These are phyloP conservation scores for Phaeosphaeriaceae sp. DNA, from an alignment of 2,329 filamentous ascomycete species.

Conservation along the genomic window DNA sequence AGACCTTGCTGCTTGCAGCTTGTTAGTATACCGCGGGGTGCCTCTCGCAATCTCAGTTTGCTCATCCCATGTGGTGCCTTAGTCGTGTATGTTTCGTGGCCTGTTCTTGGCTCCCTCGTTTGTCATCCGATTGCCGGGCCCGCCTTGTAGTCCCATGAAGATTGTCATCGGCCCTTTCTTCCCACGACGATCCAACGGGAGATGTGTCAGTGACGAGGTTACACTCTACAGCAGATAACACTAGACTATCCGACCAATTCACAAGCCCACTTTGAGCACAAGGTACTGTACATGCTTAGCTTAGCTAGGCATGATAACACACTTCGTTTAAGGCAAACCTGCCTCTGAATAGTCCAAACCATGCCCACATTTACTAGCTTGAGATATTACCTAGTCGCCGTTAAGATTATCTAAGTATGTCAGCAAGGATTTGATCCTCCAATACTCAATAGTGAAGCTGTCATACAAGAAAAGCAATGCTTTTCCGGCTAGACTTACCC, in stretches of 20 bases:
- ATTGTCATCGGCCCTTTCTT: constrained; percentile 13
- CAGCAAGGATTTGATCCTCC: too few species aligned
- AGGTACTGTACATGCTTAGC: background rate
- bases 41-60: constrained; percentile 19
- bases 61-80: background rate
- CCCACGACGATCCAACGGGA: constrained; percentile 8
- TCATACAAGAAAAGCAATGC: too few species aligned
- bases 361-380: too few species aligned
- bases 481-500: too few species aligned
- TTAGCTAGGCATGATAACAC: too few species aligned
- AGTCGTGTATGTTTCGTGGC: constrained; percentile 9
- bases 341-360: too few species aligned
- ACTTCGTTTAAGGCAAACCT: too few species aligned
- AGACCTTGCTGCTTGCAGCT: constrained; percentile 3
- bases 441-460: too few species aligned
- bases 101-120: constrained; percentile 3
- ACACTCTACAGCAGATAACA: background rate
- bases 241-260: background rate
- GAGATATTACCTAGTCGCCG: too few species aligned
- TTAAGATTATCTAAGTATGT: too few species aligned
- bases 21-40: background rate
- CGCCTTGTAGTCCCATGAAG: constrained; percentile 26
- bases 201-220: constrained; percentile 6
- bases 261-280: background rate
- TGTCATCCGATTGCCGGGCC: constrained; percentile 11